Base-by-base conservation (phyloP, 805 yeast species). In the Candida maesae region DNA sequence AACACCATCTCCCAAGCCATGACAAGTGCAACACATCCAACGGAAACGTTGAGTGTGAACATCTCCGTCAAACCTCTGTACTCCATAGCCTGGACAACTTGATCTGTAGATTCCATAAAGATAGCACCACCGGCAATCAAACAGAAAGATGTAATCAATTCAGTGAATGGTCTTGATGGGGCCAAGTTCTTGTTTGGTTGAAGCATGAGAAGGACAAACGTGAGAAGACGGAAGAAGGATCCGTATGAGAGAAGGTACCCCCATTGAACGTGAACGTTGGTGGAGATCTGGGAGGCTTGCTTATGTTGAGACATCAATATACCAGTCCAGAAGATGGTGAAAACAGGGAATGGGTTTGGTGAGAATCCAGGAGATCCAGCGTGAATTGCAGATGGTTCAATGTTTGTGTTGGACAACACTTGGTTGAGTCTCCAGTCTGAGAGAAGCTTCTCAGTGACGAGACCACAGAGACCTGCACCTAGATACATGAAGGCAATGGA, bases 301-400 rank as follows among this genome's bases (percentile, higher is more conserved):
- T 79, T 80, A 64, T 93, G 99, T 62, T 84, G 87, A 2, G 97
- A 89, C 99, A 93, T 93, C 47, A 93, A 71, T 12, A 83, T 73
- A 21, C 99, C 99, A 1, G 98, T 93, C 95, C 96, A 93, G 66
- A 86, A 93, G 25, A 93, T 85, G 2, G 95, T 88, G 50, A 93
- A 76, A 1, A 86, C 80, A 3, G 98, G 97, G 76, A 93, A 88
- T 25, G 97, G 97, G 60, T 93, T 93, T 49, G 95, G 90, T 1
- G 95, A 82, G 61, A 69, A 85, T 0, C 95, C 95, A 2, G 90
- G 90, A 1, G 82, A 63, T 11, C 73, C 71, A 4, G 66, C 67
- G 38, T 55, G 56, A 17, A 57, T 59, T 7, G 56, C 63, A 26
- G 43, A 40, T 13, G 61, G 37, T 33, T 52, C 50, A 30, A 58